Conservation (phyloP, 371 early-diverging fungal genomes). For the Fennellomyces sp. region DNA sequence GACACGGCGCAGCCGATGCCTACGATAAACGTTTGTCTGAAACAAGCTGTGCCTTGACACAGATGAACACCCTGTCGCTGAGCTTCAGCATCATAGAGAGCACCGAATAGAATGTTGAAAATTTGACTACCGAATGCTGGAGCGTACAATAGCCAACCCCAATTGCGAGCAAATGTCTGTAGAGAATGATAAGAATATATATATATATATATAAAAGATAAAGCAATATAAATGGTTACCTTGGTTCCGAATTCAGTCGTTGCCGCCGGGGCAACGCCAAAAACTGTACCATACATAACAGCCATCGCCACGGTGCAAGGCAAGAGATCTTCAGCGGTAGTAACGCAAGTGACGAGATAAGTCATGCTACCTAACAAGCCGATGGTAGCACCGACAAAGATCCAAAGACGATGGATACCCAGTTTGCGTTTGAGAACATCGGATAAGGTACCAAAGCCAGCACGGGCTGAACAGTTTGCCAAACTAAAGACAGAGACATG, state of each 20-base stretch:
- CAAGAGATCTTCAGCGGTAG: slow-evolving; percentile 15
- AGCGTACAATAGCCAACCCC: slow-evolving; percentile 50
- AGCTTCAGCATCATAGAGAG: slow-evolving; percentile 35
- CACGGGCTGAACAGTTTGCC: slow-evolving; percentile 48
- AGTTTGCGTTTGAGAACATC: slow-evolving; percentile 40
- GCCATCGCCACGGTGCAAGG: slow-evolving; percentile 38
- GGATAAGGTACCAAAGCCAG: slow-evolving; percentile 42
- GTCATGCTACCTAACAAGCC: slow-evolving; percentile 19
- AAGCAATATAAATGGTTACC: slow-evolving; percentile 19
- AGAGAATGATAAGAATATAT: neutral
- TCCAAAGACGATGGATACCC: slow-evolving; percentile 45
- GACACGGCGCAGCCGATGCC: slow-evolving; percentile 24
- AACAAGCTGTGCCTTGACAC: slow-evolving; percentile 39
- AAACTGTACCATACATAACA: slow-evolving; percentile 38
- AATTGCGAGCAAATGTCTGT: slow-evolving; percentile 50
- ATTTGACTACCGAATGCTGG: slow-evolving; percentile 49
- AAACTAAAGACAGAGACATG: slow-evolving; percentile 48
- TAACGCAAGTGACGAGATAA: slow-evolving; percentile 21
- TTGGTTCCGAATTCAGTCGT: slow-evolving; percentile 45
- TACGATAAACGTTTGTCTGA: slow-evolving; percentile 27
- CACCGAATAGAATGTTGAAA: slow-evolving; percentile 46
- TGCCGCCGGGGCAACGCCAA: slow-evolving; percentile 46
- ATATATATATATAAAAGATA: no score
- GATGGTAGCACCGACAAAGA: slow-evolving; percentile 31
- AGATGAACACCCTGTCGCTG: slow-evolving; percentile 24